Base-by-base conservation (phyloP, 2,329 filamentous ascomycete species). In the Colletotrichum melonis region DNA sequence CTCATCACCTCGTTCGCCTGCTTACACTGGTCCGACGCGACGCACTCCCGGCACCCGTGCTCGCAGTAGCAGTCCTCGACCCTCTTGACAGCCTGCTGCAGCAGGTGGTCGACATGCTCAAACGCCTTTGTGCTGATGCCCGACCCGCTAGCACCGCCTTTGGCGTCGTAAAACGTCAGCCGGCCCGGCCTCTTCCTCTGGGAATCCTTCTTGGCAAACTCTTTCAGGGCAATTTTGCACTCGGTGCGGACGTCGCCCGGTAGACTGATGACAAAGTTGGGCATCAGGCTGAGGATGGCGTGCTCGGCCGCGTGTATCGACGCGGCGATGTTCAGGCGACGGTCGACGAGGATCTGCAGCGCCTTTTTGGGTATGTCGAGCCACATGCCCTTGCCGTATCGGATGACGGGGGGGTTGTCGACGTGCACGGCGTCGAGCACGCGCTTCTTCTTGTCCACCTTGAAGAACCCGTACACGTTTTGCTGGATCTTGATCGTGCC, bases 251-350 rank as follows among this genome's bases (percentile, higher is more conserved):
- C 94, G 77, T 98, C 97, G 30, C 95, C 95, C 0, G 95, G 95
- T 85, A 95, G 92, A 76, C 91, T 94, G 77, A 98, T 91, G 56
- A 98, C 94, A 79, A 97, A 97, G 59, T 94, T 97, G 0, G 96
- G 96, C 85, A 98, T 92, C 2, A 98, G 87, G 52, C 91, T 93
- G 75, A 98, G 89, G 28, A 98, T 87, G 0, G 95, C 95, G 81
- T 99, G 97, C 83, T 98, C 95, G 2, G 97, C 96, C 0, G 96
- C 96, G 80, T 98, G 97, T 71, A 99, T 98, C 0, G 94, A 94
- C 0, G 93, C 97, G 0, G 95, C 96, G 11, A 96, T 88, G 80
- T 98, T 94, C 38, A 98, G 86, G 0, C 91, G 87, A 8, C 92
- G 87, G 0, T 88, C 88, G 54, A 92, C 89, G 1, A 99, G 88